phyloP scores from a whole-genome alignment of 2,329 filamentous ascomycete species.

The Alternaria panax region DNA sequence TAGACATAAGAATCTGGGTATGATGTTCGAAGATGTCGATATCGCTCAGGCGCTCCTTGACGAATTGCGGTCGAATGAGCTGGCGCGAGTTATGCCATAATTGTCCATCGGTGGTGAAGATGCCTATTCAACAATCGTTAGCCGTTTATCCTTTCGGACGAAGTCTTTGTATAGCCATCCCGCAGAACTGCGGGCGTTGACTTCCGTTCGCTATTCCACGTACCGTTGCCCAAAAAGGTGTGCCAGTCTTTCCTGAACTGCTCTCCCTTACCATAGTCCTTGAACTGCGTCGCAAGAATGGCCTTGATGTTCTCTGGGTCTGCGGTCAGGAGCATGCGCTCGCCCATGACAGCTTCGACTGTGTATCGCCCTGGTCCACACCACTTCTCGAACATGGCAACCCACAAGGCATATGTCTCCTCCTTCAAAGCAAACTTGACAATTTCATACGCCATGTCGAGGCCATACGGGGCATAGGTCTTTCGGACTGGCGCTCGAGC shows the following conservation, averaged over 20 bases:
- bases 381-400: slow-evolving; percentile 56
- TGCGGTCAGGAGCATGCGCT: slow-evolving; percentile 75
- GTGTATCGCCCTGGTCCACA: slow-evolving; percentile 60
- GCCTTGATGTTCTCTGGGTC: slow-evolving; percentile 93
- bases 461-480: slow-evolving; percentile 57
- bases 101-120: slow-evolving; percentile 76
- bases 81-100: slow-evolving; percentile 83
- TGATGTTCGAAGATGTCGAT: slow-evolving; percentile 82
- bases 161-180: slow-evolving; percentile 11
- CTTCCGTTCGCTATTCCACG: slow-evolving; percentile 47
- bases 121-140: slow-evolving; percentile 45
- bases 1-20: slow-evolving; percentile 73
- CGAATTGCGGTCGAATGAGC: slow-evolving; percentile 85
- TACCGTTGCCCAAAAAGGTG: slow-evolving; percentile 76
- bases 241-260: slow-evolving; percentile 78
- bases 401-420: slow-evolving; percentile 69
- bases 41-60: slow-evolving; percentile 83
- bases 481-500: slow-evolving; percentile 53
- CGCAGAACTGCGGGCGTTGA: not conserved
- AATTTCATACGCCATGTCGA: slow-evolving; percentile 70
- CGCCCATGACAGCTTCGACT: slow-evolving; percentile 64
- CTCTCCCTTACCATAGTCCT: slow-evolving; percentile 82
- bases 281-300: slow-evolving; percentile 85
- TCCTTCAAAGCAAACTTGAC: slow-evolving; percentile 62
- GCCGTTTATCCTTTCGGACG: not conserved